Percentiles rank a stretch among this genome's conserved stretches.
phyloP scores from a whole-genome alignment of 441 rosid species.

The Brassica hybrid region DNA sequence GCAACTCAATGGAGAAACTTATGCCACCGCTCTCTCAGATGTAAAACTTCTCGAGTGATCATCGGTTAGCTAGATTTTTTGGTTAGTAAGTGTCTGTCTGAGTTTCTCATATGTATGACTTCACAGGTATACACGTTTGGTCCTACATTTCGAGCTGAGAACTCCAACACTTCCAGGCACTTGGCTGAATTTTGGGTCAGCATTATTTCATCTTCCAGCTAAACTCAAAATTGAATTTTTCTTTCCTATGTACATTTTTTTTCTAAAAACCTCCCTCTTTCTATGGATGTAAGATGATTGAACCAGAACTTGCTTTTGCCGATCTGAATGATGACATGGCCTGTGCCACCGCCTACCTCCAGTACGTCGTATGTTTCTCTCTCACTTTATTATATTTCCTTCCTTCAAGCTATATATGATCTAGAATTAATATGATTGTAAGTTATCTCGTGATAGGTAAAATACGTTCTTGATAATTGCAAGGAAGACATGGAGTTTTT shows the following conservation, averaged over 20 bases:
- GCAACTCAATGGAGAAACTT: too few relatives aligned
- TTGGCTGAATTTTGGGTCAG: conserved; percentile 97
- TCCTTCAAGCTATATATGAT: conserved; percentile 18
- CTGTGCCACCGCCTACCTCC: conserved; percentile 99
- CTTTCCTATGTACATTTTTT: conserved; percentile 14
- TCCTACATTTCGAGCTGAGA: conserved; percentile 98
- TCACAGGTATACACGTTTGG: conserved; percentile 92
- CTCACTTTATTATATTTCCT: conserved; percentile 48
- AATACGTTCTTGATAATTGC: conserved; percentile 84
- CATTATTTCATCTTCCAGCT: conserved; percentile 31
- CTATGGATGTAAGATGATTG: conserved; percentile 73
- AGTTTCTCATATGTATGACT: conserved; percentile 17
- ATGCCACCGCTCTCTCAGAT: conserved; percentile 95
- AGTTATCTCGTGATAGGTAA: conserved; percentile 59
- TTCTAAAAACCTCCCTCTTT: conserved; percentile 28
- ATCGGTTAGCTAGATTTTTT: conserved; percentile 16
- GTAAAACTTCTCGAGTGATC: conserved; percentile 46
- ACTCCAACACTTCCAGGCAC: conserved; percentile 93
- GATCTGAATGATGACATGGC: conserved; percentile 97
- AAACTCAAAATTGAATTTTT: conserved; percentile 14
- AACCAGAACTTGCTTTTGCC: conserved; percentile 98
- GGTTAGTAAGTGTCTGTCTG: neutral
- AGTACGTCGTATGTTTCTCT: conserved; percentile 95
- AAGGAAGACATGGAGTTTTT: conserved; percentile 98
- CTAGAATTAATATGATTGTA: neutral